Conservation (phyloP, 257 asterid genomes). For the Solanum sitiens region DNA sequence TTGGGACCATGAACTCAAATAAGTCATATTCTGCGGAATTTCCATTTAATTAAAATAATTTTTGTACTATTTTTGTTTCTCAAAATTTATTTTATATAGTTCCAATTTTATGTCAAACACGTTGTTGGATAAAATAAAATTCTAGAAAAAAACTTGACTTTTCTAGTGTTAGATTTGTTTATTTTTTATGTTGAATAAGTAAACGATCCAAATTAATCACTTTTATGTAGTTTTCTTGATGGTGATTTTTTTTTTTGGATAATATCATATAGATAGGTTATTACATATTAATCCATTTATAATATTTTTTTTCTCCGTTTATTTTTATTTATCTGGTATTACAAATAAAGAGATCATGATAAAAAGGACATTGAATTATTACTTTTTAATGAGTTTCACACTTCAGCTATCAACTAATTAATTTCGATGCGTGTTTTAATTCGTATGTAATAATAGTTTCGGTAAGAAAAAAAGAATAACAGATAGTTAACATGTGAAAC, state of each 20-base stretch:
- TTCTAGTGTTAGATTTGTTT: background rate
- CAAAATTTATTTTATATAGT: background rate
- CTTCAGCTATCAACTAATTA: background rate
- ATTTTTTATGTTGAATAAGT: background rate
- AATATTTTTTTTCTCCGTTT: background rate
- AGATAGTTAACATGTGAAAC: background rate
- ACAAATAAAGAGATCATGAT: background rate
- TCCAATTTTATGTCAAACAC: background rate
- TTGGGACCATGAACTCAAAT: background rate
- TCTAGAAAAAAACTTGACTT: background rate
- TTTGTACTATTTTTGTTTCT: background rate
- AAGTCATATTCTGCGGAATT: background rate
- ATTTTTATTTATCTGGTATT: background rate
- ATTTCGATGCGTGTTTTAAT: background rate
- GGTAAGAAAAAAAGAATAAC: background rate
- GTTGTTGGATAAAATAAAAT: background rate
- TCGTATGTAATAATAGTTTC: background rate
- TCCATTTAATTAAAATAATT: background rate
- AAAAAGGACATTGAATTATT: background rate
- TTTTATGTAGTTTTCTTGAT: background rate
- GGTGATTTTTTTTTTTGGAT: background rate
- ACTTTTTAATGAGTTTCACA: background rate
- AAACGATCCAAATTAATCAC: background rate
- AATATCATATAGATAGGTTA: background rate
- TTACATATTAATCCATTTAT: background rate